Base-by-base conservation (phyloP, 495 filamentous ascomycete genomes). In the Parmelia sp. region DNA sequence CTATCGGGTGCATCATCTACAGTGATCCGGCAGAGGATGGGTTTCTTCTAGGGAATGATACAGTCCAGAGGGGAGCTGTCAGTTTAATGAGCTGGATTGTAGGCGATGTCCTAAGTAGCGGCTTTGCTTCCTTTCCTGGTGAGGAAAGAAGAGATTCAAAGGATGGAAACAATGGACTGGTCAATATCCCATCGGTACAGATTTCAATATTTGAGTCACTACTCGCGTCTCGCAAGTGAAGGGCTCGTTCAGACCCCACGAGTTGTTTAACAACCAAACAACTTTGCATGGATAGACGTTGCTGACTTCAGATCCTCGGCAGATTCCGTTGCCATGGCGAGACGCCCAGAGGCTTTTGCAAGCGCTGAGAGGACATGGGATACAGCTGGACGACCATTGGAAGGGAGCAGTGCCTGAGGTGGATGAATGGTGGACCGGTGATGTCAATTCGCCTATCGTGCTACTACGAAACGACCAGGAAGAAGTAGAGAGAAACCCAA, bases 401-500 rank as follows among this genome's bases (percentile, higher is more conserved):
- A 77, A 80, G 40, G 90, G 89, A 3, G 89, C 85, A 14, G 84
- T 92, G 36, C 86, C 87, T 0, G 81, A 88, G 29, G 79, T 92
- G 10, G 78, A 80, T 56, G 80, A 88, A 59, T 92, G 87, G 88
- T 97, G 89, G 89, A 88, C 91, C 4, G 94, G 94, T 23, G 84
- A 91, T 71, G 71, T 77, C 5, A 83, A 80, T 0, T 93, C 91
- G 25, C 91, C 92, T 4, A 80, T 81, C 25, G 88, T 98, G 33
- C 85, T 88, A 57, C 81, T 98, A n/a, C 82, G 87, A 74, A 98
- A 98, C 70, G 75, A 90, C 51, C 91, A 96, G 67, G 91, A 95
- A 67, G 92, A 96, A 70, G 79, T 83, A 21, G 84, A 91, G 55
- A 80, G 88, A 69, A 89, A 93, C 69, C 83, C 87, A 9, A 95